Base-by-base conservation (phyloP, 805 yeast species). In the Metschnikowia proteae region DNA sequence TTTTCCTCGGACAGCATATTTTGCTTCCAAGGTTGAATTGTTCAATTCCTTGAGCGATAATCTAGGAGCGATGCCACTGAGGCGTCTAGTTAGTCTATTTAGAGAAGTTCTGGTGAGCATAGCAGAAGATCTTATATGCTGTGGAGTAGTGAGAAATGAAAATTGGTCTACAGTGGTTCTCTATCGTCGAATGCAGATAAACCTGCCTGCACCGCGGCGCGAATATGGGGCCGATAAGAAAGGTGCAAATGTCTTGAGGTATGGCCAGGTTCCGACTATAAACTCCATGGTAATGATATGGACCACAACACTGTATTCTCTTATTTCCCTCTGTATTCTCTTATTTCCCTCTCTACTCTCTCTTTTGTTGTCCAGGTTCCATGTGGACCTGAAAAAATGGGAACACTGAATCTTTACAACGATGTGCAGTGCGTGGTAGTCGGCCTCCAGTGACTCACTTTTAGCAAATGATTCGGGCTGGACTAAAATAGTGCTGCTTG, bases 1-100 rank as follows among this genome's bases (percentile, higher is more conserved):
- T 31, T 81, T 76, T 28, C 99, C 99, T 61, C 99, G 78, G 27
- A 94, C 99, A 3, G 99, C 99, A 63, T 94, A 94, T 63, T 91
- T 86, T 22, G 99, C 98, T 46, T 81, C 81, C 43, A 89, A 72
- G 6, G 92, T 90, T 49, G 79, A 72, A 49, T 78, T 82, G 66
- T 92, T 92, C 58, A 91, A 71, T 53, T 86, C 88, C 4, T 53
- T 43, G 30, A 60, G 50, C 13, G 59, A 22, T 22, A 60, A 54
- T 35, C 43, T 54, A 10, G 59, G 48, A 2, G 63, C 64, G 1
- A 42, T 6, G 7, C 36, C 38, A 25, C 38, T 33, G 13, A 42
- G 38, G 6, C n/a, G 6, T 17, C 45, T 22, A 13, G 37, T 26
- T 13, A 42, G 10, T 4, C 25, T 9, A 23, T 8, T 29, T n/a